A percentile compares a stretch with the other conserved stretches of the same genome.
These are phyloP conservation scores for Clarireedia monteithiana DNA, from an alignment of 2,329 filamentous ascomycete species.

Conservation along the genomic window DNA sequence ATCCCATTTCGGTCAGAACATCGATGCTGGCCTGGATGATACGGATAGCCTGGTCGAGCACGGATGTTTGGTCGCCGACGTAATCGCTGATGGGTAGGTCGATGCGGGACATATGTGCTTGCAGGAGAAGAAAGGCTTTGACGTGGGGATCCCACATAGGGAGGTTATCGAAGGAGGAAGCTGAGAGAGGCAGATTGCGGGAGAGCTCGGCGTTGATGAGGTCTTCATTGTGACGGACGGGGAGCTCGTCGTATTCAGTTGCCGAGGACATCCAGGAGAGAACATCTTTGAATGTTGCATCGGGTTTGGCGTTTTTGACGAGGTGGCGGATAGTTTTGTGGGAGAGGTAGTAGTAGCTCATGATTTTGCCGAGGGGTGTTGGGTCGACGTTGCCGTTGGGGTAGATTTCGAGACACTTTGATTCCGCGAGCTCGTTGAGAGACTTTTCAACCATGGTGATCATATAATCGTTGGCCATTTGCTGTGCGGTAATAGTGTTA, in stretches of 20 bases:
- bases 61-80: slow-evolving; percentile 82
- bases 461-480: slow-evolving; percentile 90
- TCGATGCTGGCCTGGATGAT: slow-evolving; percentile 95
- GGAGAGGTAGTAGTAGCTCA: slow-evolving; percentile 98
- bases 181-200: slow-evolving; percentile 61
- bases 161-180: slow-evolving; percentile 43
- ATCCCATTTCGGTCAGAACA: slow-evolving; percentile 82
- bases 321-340: slow-evolving; percentile 90
- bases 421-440: slow-evolving; percentile 71
- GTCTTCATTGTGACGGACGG: slow-evolving; percentile 96
- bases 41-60: slow-evolving; percentile 93
- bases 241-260: slow-evolving; percentile 94
- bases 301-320: slow-evolving; percentile 64
- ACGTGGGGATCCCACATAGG: slow-evolving; percentile 99
- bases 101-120: slow-evolving; percentile 90
- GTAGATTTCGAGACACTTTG: slow-evolving; percentile 74
- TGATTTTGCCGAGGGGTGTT: slow-evolving; percentile 91
- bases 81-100: slow-evolving; percentile 94
- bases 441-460: slow-evolving; percentile 85
- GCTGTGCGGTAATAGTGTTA: slow-evolving; percentile 76
- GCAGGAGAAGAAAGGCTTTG: slow-evolving; percentile 87
- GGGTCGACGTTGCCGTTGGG: slow-evolving; percentile 84
- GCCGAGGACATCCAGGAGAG: slow-evolving; percentile 90
- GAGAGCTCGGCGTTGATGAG: slow-evolving; percentile 90
- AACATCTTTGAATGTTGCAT: slow-evolving; percentile 72